Percentiles rank a stretch among this genome's conserved stretches.
These are phyloP conservation scores for Penicillium odoratum DNA, from an alignment of 495 filamentous ascomycete species.

Conservation along the genomic window DNA sequence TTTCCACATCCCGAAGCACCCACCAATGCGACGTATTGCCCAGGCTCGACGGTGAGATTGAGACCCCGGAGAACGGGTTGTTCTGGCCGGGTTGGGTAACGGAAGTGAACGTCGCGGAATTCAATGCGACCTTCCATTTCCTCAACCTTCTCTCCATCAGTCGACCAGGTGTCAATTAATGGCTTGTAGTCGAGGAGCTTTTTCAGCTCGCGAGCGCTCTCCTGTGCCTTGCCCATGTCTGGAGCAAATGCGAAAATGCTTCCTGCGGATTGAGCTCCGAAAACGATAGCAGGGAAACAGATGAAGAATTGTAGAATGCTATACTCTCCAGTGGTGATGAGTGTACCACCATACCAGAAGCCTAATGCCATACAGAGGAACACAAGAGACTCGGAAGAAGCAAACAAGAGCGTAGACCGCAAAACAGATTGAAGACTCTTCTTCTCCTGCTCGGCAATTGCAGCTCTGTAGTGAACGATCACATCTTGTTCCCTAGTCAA, in stretches of 20 bases:
- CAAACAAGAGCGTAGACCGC: constrained; percentile 68
- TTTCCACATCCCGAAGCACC: constrained; percentile 81
- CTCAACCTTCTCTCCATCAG: constrained; percentile 48
- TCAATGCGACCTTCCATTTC: constrained; percentile 61
- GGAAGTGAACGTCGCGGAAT: constrained; percentile 72
- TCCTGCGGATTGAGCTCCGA: constrained; percentile 76
- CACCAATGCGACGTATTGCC: constrained; percentile 76
- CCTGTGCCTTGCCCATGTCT: constrained; percentile 81
- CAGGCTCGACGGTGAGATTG: constrained; percentile 64
- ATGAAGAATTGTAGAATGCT: constrained; percentile 77
- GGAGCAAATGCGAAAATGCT: constrained; percentile 77
- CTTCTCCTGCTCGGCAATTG: neutral
- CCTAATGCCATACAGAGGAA: constrained; percentile 79
- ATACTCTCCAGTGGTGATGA: constrained; percentile 67
- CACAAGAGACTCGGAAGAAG: constrained; percentile 69
- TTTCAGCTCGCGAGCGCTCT: constrained; percentile 72
- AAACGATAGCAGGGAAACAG: constrained; percentile 71
- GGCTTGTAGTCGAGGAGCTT: constrained; percentile 63
- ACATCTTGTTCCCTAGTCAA: constrained; percentile 81
- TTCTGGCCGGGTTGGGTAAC: constrained; percentile 73
- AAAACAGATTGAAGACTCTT: constrained; percentile 46
- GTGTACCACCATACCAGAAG: constrained; percentile 85
- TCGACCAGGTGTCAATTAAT: constrained; percentile 77
- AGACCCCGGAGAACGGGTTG: constrained; percentile 71
- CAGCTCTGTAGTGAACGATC: constrained; percentile 10